Conservation (phyloP, 1,284 basidiomycete species). For the Cutaneotrichosporon sp. region DNA sequence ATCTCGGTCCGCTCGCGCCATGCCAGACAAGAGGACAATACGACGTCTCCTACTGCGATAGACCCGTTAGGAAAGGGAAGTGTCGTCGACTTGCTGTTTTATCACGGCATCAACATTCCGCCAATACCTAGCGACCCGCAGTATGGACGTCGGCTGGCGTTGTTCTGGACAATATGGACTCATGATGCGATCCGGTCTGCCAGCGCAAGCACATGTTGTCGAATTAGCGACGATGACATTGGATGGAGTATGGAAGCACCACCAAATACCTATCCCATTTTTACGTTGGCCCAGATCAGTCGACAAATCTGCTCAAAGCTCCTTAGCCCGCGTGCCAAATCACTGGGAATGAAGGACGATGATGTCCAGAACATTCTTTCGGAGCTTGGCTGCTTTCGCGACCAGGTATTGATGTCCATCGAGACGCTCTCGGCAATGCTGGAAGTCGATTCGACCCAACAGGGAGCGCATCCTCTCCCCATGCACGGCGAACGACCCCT, state of each 20-base stretch:
- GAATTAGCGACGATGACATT: constrained; percentile 9
- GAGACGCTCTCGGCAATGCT: not conserved
- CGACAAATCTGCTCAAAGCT: constrained; percentile 4
- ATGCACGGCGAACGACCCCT: not conserved
- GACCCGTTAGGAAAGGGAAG: constrained; percentile 13
- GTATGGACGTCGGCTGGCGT: not conserved
- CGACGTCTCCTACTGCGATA: not conserved
- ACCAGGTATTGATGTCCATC: not conserved
- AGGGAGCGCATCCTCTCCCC: not conserved
- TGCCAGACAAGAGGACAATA: not conserved
- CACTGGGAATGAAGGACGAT: not conserved
- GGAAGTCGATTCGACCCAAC: not conserved
- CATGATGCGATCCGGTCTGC: constrained; percentile 12
- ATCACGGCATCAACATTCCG: constrained; percentile 6
- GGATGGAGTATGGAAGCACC: constrained; percentile 5
- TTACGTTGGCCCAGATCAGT: not conserved
- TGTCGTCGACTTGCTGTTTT: constrained; percentile 7
- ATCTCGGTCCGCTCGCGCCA: constrained; percentile 1
- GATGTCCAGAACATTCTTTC: not conserved
- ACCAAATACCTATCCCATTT: not conserved
- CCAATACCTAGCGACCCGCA: not conserved
- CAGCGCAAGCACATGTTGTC: constrained; percentile 3
- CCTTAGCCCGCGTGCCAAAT: constrained; percentile 5
- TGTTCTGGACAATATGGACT: not conserved
- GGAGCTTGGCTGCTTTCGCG: not conserved